A percentile compares a stretch with the other conserved stretches of the same genome.
phyloP scores from a whole-genome alignment of 129 eudicot species.

The Flaveria sonorensis region DNA sequence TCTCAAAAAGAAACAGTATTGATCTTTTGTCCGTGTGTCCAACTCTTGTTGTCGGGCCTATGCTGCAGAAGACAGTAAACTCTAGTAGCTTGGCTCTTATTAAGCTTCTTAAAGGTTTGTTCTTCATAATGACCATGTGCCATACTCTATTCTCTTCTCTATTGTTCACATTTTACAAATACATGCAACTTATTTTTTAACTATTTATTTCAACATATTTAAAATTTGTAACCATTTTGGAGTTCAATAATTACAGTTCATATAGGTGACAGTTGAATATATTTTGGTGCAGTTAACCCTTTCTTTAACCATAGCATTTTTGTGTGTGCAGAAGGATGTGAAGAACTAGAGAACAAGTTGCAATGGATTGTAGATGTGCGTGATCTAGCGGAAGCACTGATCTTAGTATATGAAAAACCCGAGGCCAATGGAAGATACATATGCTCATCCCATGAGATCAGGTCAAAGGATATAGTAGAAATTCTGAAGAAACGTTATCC shows the following conservation, averaged over 20 bases:
- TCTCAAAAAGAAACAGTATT: slow-evolving; percentile 59
- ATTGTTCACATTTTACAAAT: background rate
- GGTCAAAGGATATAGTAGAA: slow-evolving; percentile 52
- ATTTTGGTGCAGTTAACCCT: background rate
- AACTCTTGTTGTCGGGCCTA: slow-evolving; percentile 63
- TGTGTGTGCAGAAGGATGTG: slow-evolving; percentile 56
- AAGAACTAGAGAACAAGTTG: slow-evolving; percentile 49
- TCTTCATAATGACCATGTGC: slow-evolving; percentile 11
- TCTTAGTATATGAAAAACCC: slow-evolving; percentile 59
- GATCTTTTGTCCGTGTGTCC: slow-evolving; percentile 64
- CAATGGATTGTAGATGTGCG: slow-evolving; percentile 70
- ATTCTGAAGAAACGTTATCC: slow-evolving; percentile 61
- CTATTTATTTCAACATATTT: background rate
- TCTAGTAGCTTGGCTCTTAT: slow-evolving; percentile 64
- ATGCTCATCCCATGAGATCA: slow-evolving; percentile 52
- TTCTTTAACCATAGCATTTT: slow-evolving; percentile 3
- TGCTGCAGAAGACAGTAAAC: slow-evolving; percentile 62
- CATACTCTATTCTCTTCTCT: background rate
- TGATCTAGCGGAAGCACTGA: slow-evolving; percentile 70
- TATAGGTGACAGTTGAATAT: background rate
- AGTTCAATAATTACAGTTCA: background rate
- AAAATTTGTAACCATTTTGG: background rate
- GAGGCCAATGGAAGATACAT: slow-evolving; percentile 88
- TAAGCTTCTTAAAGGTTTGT: slow-evolving; percentile 71
- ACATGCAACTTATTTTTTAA: background rate